These are phyloP conservation scores for Populus alba DNA, from an alignment of 345 rosid species.

Conservation along the genomic window DNA sequence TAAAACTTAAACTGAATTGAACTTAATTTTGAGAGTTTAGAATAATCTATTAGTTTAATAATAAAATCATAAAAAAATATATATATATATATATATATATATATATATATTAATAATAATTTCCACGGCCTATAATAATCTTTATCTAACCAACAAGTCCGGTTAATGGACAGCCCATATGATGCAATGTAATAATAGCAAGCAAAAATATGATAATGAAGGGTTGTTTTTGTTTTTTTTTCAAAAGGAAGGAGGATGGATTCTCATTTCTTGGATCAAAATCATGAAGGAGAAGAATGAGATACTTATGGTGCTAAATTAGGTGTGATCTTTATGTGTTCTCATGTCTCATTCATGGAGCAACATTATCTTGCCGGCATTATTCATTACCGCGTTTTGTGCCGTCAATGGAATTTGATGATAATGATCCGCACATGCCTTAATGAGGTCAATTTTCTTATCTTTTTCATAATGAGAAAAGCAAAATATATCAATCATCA, in stretches of 20 bases:
- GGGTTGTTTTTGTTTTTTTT: too few species aligned
- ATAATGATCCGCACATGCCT: neutral
- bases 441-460: neutral
- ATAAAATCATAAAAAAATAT: too few species aligned
- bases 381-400: neutral
- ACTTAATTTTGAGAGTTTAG: too few species aligned
- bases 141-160: neutral
- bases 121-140: neutral
- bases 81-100: too few species aligned
- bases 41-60: too few species aligned
- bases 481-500: neutral
- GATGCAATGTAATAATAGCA: neutral
- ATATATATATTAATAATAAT: neutral
- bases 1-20: too few species aligned
- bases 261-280: neutral
- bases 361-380: neutral
- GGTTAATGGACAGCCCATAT: neutral
- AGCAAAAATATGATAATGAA: too few species aligned
- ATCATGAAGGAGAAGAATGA: neutral
- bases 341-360: too few species aligned
- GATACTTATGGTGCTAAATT: neutral
- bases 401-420: constrained; percentile 8
- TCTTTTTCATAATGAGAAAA: neutral
- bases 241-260: too few species aligned
- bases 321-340: neutral